phyloP scores from a whole-genome alignment of 495 filamentous ascomycete genomes.

The Penicillium turbatum region DNA sequence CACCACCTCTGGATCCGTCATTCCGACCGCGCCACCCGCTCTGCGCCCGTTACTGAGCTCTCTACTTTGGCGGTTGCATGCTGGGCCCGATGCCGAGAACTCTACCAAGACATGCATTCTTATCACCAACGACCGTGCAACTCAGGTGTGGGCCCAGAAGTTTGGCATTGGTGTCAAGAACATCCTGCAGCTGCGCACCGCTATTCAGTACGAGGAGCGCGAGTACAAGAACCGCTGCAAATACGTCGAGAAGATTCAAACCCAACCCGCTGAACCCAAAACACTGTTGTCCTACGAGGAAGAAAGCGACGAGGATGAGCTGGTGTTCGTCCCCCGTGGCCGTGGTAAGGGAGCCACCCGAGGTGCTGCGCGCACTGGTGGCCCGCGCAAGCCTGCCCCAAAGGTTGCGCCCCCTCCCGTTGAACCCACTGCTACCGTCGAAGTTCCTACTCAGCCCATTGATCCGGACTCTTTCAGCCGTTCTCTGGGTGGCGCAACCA shows the following conservation, averaged over 20 bases:
- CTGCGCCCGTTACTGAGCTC: slow-evolving; percentile 59
- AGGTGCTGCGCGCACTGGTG: slow-evolving; percentile 21
- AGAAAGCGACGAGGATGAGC: slow-evolving; percentile 56
- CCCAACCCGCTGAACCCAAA: slow-evolving; percentile 33
- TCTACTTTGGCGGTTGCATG: slow-evolving; percentile 57
- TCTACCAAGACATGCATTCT: slow-evolving; percentile 45
- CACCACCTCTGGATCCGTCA: slow-evolving; percentile 32
- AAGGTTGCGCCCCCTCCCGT: slow-evolving; percentile 12
- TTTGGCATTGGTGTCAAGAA: slow-evolving; percentile 58
- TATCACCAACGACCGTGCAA: slow-evolving; percentile 56
- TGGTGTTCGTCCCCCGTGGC: slow-evolving; percentile 52
- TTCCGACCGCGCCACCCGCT: slow-evolving; percentile 37
- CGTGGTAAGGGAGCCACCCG: slow-evolving; percentile 39
- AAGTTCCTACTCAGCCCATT: slow-evolving; percentile 49
- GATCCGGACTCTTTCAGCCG: slow-evolving; percentile 55
- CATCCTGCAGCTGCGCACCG: slow-evolving; percentile 55
- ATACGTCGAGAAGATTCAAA: slow-evolving; percentile 45
- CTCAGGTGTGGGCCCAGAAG: slow-evolving; percentile 53
- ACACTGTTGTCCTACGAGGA: slow-evolving; percentile 44
- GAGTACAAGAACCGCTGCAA: slow-evolving; percentile 54
- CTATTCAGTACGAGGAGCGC: slow-evolving; percentile 55
- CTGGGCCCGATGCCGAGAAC: slow-evolving; percentile 38
- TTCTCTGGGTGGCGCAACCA: slow-evolving; percentile 28
- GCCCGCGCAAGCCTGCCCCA: slow-evolving; percentile 25
- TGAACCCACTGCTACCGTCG: slow-evolving; percentile 29